A percentile compares a stretch with the other conserved stretches of the same genome.
phyloP scores from a whole-genome alignment of 352 stramenopile species.

The Globisporangium ultimum region DNA sequence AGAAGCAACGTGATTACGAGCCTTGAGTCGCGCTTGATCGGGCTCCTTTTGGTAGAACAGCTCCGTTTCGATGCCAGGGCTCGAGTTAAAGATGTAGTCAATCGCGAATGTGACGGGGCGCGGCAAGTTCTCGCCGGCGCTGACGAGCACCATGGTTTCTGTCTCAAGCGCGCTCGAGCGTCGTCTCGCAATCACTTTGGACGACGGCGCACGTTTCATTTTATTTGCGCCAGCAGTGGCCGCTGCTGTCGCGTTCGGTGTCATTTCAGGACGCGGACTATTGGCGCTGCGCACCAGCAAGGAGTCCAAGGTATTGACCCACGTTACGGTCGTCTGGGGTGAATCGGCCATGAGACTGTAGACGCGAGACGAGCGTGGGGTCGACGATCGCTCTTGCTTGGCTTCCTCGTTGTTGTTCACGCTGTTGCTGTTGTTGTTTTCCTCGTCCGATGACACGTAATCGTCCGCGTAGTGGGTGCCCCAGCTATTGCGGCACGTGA shows the following conservation, averaged over 20 bases:
- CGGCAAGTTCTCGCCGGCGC: constrained; percentile 45
- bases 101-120: constrained; percentile 57
- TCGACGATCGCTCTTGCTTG: constrained; percentile 43
- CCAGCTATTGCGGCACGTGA: constrained; percentile 79
- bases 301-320: constrained; percentile 74
- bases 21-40: constrained; percentile 49
- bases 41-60: constrained; percentile 68
- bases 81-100: constrained; percentile 83
- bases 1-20: constrained; percentile 11
- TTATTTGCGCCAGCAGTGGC: constrained; percentile 6
- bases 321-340: constrained; percentile 63
- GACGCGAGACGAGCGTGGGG: constrained; percentile 57
- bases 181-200: constrained; percentile 27
- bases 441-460: constrained; percentile 75
- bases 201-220: constrained; percentile 22
- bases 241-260: constrained; percentile 11
- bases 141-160: constrained; percentile 40
- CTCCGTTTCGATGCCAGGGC: constrained; percentile 69
- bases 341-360: constrained; percentile 81
- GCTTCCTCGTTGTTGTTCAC: constrained; percentile 14
- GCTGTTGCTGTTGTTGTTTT: constrained; percentile 39
- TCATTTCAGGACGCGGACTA: constrained; percentile 59
- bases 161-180: constrained; percentile 41
- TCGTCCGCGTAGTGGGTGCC: constrained; percentile 76
- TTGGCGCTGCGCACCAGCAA: constrained; percentile 69